These are phyloP conservation scores for Adansonia rubrostipa DNA, from an alignment of 441 rosid genomes.

Conservation along the genomic window DNA sequence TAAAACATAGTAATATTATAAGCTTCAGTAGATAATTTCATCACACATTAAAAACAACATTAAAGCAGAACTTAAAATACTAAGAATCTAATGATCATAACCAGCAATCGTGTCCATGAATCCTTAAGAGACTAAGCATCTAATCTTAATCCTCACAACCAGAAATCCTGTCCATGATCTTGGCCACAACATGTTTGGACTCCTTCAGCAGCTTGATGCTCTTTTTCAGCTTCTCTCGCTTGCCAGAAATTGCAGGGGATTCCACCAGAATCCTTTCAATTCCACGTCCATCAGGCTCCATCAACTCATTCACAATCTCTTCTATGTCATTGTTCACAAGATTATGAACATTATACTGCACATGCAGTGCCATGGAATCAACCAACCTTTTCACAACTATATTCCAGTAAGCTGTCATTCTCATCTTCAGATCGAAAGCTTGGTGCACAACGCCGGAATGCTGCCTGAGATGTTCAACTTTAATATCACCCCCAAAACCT, in stretches of 20 bases:
- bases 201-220: constrained; percentile 37
- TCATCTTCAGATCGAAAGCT: constrained; percentile 46
- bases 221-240: constrained; percentile 41
- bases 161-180: constrained; percentile 21
- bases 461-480: constrained; percentile 1
- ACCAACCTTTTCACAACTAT: constrained; percentile 42
- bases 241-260: constrained; percentile 4
- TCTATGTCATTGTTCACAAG: constrained; percentile 37
- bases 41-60: not conserved
- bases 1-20: not conserved
- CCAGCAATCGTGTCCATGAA: too few species aligned
- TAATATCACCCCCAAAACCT: constrained; percentile 25
- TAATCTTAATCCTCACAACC: not conserved
- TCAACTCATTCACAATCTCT: constrained; percentile 27
- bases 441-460: not conserved
- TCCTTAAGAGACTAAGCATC: too few species aligned
- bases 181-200: constrained; percentile 37
- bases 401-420: constrained; percentile 27
- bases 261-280: constrained; percentile 35
- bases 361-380: constrained; percentile 34
- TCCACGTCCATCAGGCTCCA: constrained; percentile 28
- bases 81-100: not conserved
- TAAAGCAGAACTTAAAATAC: not conserved
- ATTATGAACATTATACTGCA: constrained; percentile 29
- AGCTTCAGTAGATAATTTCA: not conserved